Base-by-base conservation (phyloP, 2,329 filamentous ascomycete species). In the Gliomastix tumulicola region DNA sequence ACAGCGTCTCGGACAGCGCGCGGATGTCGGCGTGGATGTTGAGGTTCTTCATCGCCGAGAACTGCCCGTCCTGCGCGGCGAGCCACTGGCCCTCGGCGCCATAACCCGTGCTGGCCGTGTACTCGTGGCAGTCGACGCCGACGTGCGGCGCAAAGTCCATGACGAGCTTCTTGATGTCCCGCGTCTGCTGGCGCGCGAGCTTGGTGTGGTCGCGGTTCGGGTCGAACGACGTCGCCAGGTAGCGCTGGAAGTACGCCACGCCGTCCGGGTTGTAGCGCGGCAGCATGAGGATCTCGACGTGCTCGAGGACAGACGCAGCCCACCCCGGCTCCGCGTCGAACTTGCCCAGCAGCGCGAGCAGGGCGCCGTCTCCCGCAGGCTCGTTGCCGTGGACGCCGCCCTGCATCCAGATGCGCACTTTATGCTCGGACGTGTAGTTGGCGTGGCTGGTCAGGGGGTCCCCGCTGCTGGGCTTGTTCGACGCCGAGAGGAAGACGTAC, bases 191-290 rank as follows among this genome's bases (percentile, higher is more conserved):
- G 7, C 54, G 46, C 4, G 49, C 53, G 1, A 57, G 45, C 17
- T 55, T 57, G 2, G 47, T 48, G 16, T 57, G 54, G 16, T 57
- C 55, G 3, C 55, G 49, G 34, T 57, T 57, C 1, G 55, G 55
- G 16, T 57, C 55, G 13, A 49, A 51, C 15, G 45, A 49, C 0
- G 47, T 47, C 0, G 55, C 48, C 0, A 57, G 34, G 3, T 41
- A 42, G 2, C 55, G 49, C 41, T 57, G 55, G 39, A 57, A 57
- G 38, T 58, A 58, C 12, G 47, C 50, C 2, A 55, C 49, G 2
- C 55, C 55, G 13, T 57, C 55, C 1, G 55, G 53, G 21, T 58
- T 57, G 17, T 58, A 58, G 0, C 54, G 44, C 0, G 53, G 55
- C 6, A 58, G 19, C 10, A 57, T 32, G 9, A 57, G 34, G 3